Evolutionary conservation across 2,329 filamentous ascomycete species (phyloP).

Genomic region (Penicillium sp.): DNA sequence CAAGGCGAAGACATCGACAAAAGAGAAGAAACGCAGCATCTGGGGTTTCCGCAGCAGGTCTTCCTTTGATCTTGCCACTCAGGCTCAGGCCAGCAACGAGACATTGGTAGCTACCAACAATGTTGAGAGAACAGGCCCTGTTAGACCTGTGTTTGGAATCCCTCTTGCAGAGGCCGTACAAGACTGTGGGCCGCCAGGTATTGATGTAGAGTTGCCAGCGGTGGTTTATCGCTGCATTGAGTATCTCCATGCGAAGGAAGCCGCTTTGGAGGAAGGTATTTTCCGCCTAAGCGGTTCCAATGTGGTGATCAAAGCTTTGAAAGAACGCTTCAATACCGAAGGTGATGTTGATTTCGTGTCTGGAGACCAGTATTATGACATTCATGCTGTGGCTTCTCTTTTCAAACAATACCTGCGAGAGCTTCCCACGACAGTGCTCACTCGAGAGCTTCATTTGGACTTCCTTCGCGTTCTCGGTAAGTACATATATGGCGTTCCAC

Average conservation of each 20-base stretch:
- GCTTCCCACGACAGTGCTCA: slow-evolving; percentile 85
- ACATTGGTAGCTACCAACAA: slow-evolving; percentile 49
- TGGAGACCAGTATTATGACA: slow-evolving; percentile 81
- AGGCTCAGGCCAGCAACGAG: slow-evolving; percentile 35
- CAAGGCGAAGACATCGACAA: slow-evolving; percentile 62
- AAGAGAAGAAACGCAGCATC: slow-evolving; percentile 76
- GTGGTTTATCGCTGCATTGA: slow-evolving; percentile 96
- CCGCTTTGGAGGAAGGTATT: slow-evolving; percentile 84
- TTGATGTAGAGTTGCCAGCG: slow-evolving; percentile 75
- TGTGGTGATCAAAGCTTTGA: slow-evolving; percentile 83
- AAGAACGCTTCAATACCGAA: slow-evolving; percentile 90
- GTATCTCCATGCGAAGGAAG: slow-evolving; percentile 81
- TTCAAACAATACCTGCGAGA: slow-evolving; percentile 93
- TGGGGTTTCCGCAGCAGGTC: slow-evolving; percentile 66
- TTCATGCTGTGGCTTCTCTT: slow-evolving; percentile 91
- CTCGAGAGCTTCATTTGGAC: slow-evolving; percentile 82
- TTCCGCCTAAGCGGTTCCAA: slow-evolving; percentile 98
- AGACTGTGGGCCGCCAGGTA: slow-evolving; percentile 69
- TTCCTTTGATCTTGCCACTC: slow-evolving; percentile 62
- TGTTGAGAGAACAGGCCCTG: slow-evolving; percentile 52
- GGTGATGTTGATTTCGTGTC: slow-evolving; percentile 83
- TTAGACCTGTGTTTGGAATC: slow-evolving; percentile 78
- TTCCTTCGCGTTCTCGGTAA: slow-evolving; percentile 75
- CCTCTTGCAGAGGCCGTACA: slow-evolving; percentile 82
- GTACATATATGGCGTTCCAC: slow-evolving; percentile 16